These are phyloP conservation scores for Metschnikowia dekortorum DNA, from an alignment of 805 yeast species.

Conservation along the genomic window DNA sequence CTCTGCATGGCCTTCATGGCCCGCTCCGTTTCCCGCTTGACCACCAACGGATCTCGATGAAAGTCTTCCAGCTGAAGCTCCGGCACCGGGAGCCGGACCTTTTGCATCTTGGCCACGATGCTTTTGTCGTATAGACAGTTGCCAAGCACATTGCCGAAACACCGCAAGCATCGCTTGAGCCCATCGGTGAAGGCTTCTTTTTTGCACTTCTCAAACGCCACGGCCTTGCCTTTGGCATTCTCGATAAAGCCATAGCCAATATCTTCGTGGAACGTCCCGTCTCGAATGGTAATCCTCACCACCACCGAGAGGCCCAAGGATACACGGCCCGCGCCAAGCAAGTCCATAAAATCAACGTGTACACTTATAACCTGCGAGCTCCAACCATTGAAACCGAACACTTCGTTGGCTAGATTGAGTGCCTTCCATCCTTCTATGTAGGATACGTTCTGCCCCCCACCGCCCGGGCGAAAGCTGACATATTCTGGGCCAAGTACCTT, in stretches of 20 bases:
- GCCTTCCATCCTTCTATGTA: conserved; percentile 86
- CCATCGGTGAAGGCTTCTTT: conserved; percentile 88
- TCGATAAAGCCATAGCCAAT: conserved; percentile 74
- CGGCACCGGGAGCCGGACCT: conserved; percentile 29
- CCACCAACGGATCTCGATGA: conserved; percentile 33
- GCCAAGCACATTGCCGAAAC: conserved; percentile 77
- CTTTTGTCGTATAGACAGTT: conserved; percentile 80
- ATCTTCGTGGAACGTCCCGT: conserved; percentile 79
- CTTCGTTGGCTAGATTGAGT: conserved; percentile 70
- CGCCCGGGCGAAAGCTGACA: conserved; percentile 71
- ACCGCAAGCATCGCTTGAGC: conserved; percentile 69
- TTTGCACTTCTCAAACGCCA: conserved; percentile 75
- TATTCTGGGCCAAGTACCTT: conserved; percentile 68
- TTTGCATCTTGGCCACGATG: conserved; percentile 48
- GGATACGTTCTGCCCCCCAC: conserved; percentile 63
- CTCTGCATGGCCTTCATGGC: conserved; percentile 3
- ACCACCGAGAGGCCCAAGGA: conserved; percentile 67
- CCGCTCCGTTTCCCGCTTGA: conserved; percentile 25
- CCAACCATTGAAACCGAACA: conserved; percentile 86
- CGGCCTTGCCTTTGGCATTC: conserved; percentile 62
- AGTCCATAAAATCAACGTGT: conserved; percentile 69
- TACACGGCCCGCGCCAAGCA: conserved; percentile 45
- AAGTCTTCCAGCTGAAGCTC: conserved; percentile 31
- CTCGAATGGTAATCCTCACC: conserved; percentile 68
- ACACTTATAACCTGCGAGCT: conserved; percentile 61